A percentile compares a stretch with the other conserved stretches of the same genome.
Conservation (phyloP, 345 rosid genomes). For the Brassica incana region DNA sequence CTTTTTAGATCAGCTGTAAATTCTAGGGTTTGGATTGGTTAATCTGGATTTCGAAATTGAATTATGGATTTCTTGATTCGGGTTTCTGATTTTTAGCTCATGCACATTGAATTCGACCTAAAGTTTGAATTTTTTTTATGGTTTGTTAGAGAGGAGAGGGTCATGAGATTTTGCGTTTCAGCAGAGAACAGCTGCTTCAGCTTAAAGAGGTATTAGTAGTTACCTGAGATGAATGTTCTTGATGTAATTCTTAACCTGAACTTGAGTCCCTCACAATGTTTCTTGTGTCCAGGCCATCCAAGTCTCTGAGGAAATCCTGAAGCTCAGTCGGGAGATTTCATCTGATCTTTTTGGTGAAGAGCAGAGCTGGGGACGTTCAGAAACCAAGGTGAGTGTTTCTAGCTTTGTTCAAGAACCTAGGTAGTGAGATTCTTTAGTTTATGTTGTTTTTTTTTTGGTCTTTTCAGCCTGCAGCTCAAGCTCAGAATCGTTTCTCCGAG, state of each 20-base stretch:
- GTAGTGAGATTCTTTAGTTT: background rate
- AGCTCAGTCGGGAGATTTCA: conserved; percentile 59
- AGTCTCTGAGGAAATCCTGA: conserved; percentile 64
- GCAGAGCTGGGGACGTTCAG: conserved; percentile 65
- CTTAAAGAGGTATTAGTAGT: conserved; percentile 54
- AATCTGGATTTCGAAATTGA: background rate
- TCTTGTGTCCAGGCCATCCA: conserved; percentile 45
- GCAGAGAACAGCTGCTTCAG: conserved; percentile 72
- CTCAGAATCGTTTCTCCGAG: conserved; percentile 68
- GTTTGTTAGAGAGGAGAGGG: conserved; percentile 67
- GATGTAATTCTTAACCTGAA: background rate
- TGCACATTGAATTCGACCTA: background rate
- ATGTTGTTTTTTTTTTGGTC: background rate
- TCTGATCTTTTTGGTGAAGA: conserved; percentile 77
- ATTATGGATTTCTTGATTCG: background rate
- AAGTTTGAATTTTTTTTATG: background rate
- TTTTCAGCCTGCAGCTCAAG: conserved; percentile 51
- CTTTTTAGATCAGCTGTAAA: background rate
- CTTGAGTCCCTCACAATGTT: background rate
- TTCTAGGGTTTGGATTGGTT: background rate
- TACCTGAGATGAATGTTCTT: background rate
- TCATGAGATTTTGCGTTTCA: conserved; percentile 58
- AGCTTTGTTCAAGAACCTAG: background rate
- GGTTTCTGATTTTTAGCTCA: background rate
- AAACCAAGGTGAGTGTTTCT: conserved; percentile 57